Evolutionary conservation across 108 stramenopile genomes (phyloP).

Genomic region (Nitzschia palea): DNA sequence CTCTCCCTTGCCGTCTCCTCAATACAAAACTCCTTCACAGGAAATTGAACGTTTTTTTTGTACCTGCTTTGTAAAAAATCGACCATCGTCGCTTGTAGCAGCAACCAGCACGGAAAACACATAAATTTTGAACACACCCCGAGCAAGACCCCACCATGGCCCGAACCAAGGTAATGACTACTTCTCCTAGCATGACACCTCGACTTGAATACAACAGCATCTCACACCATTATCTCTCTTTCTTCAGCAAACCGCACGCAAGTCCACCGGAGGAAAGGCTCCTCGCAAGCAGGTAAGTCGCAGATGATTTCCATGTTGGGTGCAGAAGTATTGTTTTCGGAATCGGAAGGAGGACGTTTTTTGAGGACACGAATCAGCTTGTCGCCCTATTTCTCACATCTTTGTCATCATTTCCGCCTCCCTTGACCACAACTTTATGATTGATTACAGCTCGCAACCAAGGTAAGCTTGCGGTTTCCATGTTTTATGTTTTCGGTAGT

Average conservation of each 20-base stretch:
- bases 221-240: conserved; percentile 1
- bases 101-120: neutral
- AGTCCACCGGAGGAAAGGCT: conserved; percentile 98
- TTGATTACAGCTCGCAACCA: conserved; percentile 41
- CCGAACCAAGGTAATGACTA: conserved; percentile 66
- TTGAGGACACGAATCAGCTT: neutral
- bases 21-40: neutral
- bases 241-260: conserved; percentile 92
- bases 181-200: conserved; percentile 1
- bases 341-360: neutral
- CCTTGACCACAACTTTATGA: neutral
- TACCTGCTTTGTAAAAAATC: too few relatives aligned
- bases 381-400: neutral
- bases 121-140: neutral
- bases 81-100: neutral
- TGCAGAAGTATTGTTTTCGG: neutral
- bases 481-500: neutral
- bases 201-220: neutral
- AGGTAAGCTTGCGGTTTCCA: conserved; percentile 26
- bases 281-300: conserved; percentile 83
- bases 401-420: neutral
- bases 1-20: neutral
- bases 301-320: neutral
- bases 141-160: conserved; percentile 66
- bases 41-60: neutral